phyloP scores from a whole-genome alignment of 2,329 filamentous ascomycete genomes.

The Ophiocordyceps polyrhachis-furcata region DNA sequence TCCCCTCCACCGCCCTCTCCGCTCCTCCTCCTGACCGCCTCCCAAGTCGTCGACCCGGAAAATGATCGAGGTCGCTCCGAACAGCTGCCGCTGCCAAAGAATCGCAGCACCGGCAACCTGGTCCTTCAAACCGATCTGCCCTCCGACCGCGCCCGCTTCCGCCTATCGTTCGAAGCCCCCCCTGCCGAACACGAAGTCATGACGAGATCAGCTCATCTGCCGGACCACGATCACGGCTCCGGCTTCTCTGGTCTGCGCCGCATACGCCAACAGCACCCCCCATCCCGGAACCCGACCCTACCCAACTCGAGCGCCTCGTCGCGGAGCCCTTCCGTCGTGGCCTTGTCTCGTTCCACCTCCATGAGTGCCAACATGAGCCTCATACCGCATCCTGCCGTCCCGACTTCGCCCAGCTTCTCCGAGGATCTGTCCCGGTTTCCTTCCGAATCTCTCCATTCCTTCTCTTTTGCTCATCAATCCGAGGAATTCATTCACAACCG shows the following conservation, averaged over 20 bases:
- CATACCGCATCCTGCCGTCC: constrained; percentile 37
- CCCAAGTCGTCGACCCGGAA: constrained; percentile 14
- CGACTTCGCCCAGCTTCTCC: constrained; percentile 55
- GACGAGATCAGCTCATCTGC: constrained; percentile 59
- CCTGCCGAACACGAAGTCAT: constrained; percentile 51
- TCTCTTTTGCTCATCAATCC: constrained; percentile 91
- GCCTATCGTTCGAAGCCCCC: constrained; percentile 61
- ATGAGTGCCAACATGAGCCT: constrained; percentile 43
- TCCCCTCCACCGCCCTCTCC: constrained; percentile 1
- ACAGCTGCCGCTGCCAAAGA: constrained; percentile 39
- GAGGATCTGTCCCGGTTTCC: constrained; percentile 90
- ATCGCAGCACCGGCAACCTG: constrained; percentile 46
- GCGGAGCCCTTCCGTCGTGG: constrained; percentile 35
- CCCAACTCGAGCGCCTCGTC: constrained; percentile 44
- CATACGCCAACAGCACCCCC: constrained; percentile 67
- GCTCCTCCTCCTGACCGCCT: constrained; percentile 1
- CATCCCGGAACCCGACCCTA: constrained; percentile 43
- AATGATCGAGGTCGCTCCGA: constrained; percentile 24
- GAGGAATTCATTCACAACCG: constrained; percentile 82
- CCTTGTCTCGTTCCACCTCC: constrained; percentile 49
- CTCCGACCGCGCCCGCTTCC: constrained; percentile 41
- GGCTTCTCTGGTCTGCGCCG: constrained; percentile 75
- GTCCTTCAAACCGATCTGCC: constrained; percentile 24
- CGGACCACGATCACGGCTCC: constrained; percentile 74
- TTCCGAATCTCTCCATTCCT: constrained; percentile 90